Base-by-base conservation (phyloP, 2,329 filamentous ascomycete genomes). In the Aspergillus aculeatinus region DNA sequence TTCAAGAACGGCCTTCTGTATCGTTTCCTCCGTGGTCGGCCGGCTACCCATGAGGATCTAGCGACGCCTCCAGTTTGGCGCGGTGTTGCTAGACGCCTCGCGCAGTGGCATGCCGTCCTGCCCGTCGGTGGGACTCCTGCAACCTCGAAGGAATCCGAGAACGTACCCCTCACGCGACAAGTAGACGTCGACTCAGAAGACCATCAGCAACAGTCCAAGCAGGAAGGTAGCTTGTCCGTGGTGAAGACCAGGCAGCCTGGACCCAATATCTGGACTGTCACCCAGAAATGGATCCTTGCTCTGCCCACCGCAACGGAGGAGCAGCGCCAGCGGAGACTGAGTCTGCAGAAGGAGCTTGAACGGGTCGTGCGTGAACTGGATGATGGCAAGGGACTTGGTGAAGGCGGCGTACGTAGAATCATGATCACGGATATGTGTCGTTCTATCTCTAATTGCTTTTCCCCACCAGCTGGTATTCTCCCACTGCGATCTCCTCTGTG, bases 1-100 rank as follows among this genome's bases (percentile, higher is more conserved):
- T 99, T 99, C 82, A 84, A 92, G 70, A 99, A 99, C 74, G 95
- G 95, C 67, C 91, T 99, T 79, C 85, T 99, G 71, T 99, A 99
- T 81, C 87, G 90, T 68, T 99, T 89, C 79, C 89, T 98, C 66
- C 86, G 86, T 63, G 95, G 95, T 55, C 86, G 84, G 64, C 89
- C 91, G 57, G 93, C 92, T 69, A 85, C 87, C 55, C 90, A 94
- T 51, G 84, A 88, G 68, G 93, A 98, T 74, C 81, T 99, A 64
- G 86, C 90, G 59, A 85, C 85, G 65, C 86, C 90, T 49, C 81
- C 85, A 31, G 85, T 97, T 71, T 95, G 92, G 82, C 85, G 85
- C 48, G 93, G 91, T 58, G 89, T 98, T 63, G 95, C 95, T 29
- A 86, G 86, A 63, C 85, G 91, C 61, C 83, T 99, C 58, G 95